Evolutionary conservation across 768 basidiomycete genomes (phyloP).

Genomic region (Punctularia strigosozonata): DNA sequence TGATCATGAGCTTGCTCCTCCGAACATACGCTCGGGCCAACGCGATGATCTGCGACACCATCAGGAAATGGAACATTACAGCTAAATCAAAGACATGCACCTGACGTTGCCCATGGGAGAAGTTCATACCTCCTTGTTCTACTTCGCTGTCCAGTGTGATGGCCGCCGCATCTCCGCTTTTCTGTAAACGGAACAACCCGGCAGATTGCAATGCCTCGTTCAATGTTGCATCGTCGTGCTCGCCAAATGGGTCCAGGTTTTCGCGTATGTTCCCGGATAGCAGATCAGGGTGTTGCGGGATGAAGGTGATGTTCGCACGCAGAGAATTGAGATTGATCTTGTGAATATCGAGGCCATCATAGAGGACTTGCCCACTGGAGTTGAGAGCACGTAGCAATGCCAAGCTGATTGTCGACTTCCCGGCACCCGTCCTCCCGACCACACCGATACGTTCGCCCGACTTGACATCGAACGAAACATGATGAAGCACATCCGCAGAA

Average conservation of each 20-base stretch:
- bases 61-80: no score
- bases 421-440: constrained; percentile 36
- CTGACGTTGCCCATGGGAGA: background rate
- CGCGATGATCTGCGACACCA: background rate
- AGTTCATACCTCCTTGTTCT: background rate
- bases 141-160: background rate
- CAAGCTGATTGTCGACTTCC: constrained; percentile 33
- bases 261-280: constrained; percentile 32
- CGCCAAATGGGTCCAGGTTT: constrained; percentile 35
- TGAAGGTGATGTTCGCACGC: constrained; percentile 48
- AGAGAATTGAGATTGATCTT: constrained; percentile 43
- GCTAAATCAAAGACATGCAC: no score
- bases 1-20: constrained; percentile 13
- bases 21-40: constrained; percentile 17
- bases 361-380: constrained; percentile 42
- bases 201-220: constrained; percentile 26
- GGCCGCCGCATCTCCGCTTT: background rate
- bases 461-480: constrained; percentile 44
- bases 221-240: constrained; percentile 30
- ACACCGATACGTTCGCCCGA: constrained; percentile 61
- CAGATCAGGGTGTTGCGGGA: constrained; percentile 34
- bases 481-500: constrained; percentile 30
- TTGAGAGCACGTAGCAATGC: constrained; percentile 46
- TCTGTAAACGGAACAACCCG: constrained; percentile 15
- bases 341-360: constrained; percentile 38